Percentiles rank a stretch among this genome's conserved stretches.
Conservation (phyloP, 805 yeast genomes). For the Komagataella populi region DNA sequence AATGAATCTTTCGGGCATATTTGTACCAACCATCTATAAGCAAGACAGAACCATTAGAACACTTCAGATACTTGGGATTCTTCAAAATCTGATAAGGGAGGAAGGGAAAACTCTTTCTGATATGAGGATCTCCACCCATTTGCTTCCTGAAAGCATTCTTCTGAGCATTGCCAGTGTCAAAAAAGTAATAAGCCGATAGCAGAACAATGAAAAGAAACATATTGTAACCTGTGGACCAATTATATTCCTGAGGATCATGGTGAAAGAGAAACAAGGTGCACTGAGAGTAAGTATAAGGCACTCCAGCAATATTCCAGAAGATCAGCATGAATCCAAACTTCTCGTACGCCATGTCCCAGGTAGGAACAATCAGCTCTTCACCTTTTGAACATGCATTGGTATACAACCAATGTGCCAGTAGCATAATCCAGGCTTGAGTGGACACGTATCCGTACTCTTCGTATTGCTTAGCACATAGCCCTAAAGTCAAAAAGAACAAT, state of each 20-base stretch:
- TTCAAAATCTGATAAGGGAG: slow-evolving; percentile 73
- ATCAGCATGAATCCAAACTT: slow-evolving; percentile 98
- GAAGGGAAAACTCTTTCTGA: slow-evolving; percentile 88
- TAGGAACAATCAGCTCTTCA: slow-evolving; percentile 92
- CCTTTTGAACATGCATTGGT: slow-evolving; percentile 97
- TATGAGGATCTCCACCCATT: slow-evolving; percentile 63
- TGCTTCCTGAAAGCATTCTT: slow-evolving; percentile 82
- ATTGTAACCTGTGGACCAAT: slow-evolving; percentile 54
- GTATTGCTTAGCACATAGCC: slow-evolving; percentile 64
- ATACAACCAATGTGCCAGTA: slow-evolving; percentile 84
- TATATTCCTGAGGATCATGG: slow-evolving; percentile 77
- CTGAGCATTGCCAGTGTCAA: slow-evolving; percentile 91
- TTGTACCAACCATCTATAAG: slow-evolving; percentile 91
- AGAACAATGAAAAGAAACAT: slow-evolving; percentile 39
- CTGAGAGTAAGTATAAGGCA: slow-evolving; percentile 95
- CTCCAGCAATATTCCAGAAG: slow-evolving; percentile 99
- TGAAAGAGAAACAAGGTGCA: slow-evolving; percentile 73
- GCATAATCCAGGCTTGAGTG: slow-evolving; percentile 59
- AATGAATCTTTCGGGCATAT: slow-evolving; percentile 87
- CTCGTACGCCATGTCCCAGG: slow-evolving; percentile 99
- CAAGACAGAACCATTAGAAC: slow-evolving; percentile 74
- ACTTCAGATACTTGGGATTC: slow-evolving; percentile 74
- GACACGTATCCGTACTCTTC: slow-evolving; percentile 71
- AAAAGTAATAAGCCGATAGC: slow-evolving; percentile 72
- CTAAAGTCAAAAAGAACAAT: slow-evolving; percentile 61